A percentile compares a stretch with the other conserved stretches of the same genome.
These are phyloP conservation scores for Termitomyces sp. DNA, from an alignment of 768 basidiomycete genomes.

Conservation along the genomic window DNA sequence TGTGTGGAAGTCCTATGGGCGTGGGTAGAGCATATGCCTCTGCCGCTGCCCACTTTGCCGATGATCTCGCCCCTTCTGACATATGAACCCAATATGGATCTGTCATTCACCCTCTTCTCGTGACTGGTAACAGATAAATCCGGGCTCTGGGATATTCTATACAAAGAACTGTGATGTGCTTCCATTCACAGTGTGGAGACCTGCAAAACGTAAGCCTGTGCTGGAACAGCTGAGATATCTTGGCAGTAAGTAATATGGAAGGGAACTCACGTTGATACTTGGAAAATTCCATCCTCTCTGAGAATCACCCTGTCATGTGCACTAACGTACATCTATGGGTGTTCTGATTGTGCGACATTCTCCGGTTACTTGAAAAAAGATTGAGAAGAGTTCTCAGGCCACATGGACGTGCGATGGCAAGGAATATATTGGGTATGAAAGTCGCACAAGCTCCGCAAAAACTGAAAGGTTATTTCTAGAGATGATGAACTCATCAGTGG, in stretches of 20 bases:
- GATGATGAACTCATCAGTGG: not conserved
- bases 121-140: not conserved
- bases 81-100: not conserved
- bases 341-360: not conserved
- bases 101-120: not conserved
- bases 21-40: not conserved
- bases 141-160: not conserved
- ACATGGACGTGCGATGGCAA: not conserved
- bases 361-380: not conserved
- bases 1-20: not conserved
- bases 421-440: not conserved
- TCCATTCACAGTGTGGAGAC: not conserved
- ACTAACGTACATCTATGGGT: too few relatives aligned
- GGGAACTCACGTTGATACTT: not conserved
- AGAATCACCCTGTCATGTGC: not conserved
- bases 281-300: too few relatives aligned
- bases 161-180: not conserved
- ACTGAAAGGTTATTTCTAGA: not conserved
- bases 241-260: too few relatives aligned
- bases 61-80: not conserved
- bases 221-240: not conserved
- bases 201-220: not conserved
- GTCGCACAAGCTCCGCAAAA: not conserved
- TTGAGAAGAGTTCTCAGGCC: not conserved
- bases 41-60: not conserved